A percentile compares a stretch with the other conserved stretches of the same genome.
Conservation (phyloP, 345 rosid genomes). For the Jatropha curcas region DNA sequence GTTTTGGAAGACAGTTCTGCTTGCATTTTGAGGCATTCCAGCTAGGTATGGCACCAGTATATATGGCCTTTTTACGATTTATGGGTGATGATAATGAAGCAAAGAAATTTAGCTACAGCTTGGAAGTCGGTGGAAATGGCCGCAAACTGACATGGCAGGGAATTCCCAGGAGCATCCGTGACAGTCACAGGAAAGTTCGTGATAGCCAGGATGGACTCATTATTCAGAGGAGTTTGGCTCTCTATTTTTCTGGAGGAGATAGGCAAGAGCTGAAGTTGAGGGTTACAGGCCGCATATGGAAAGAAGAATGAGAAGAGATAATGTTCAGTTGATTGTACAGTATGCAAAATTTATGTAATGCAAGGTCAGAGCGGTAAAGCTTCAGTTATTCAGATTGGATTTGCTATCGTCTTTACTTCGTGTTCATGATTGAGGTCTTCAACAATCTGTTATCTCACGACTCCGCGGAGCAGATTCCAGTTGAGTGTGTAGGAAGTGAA, state of each 20-base stretch:
- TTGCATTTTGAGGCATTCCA: constrained; percentile 95
- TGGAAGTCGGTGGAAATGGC: constrained; percentile 80
- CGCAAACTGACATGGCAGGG: constrained; percentile 84
- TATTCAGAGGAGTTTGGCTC: constrained; percentile 77
- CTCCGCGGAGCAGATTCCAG: constrained; percentile 3
- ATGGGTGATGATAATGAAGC: constrained; percentile 96
- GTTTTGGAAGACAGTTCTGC: constrained; percentile 91
- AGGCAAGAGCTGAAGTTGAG: constrained; percentile 81
- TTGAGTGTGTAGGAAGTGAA: neutral
- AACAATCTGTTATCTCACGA: neutral
- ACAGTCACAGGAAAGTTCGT: constrained; percentile 82
- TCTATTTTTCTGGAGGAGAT: constrained; percentile 80
- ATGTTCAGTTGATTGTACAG: constrained; percentile 27
- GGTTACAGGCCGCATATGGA: constrained; percentile 86
- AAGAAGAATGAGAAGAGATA: constrained; percentile 53
- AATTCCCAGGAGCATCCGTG: constrained; percentile 81
- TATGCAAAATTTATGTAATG: neutral
- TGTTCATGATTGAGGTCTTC: constrained; percentile 9
- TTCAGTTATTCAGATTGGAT: constrained; percentile 3
- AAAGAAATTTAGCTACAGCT: constrained; percentile 73
- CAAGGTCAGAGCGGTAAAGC: constrained; percentile 20
- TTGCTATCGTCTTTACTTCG: constrained; percentile 1
- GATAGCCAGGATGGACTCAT: constrained; percentile 88
- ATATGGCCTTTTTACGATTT: constrained; percentile 86
- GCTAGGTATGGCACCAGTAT: constrained; percentile 76